phyloP scores from a whole-genome alignment of 768 basidiomycete genomes.

The Mycena indigotica region DNA sequence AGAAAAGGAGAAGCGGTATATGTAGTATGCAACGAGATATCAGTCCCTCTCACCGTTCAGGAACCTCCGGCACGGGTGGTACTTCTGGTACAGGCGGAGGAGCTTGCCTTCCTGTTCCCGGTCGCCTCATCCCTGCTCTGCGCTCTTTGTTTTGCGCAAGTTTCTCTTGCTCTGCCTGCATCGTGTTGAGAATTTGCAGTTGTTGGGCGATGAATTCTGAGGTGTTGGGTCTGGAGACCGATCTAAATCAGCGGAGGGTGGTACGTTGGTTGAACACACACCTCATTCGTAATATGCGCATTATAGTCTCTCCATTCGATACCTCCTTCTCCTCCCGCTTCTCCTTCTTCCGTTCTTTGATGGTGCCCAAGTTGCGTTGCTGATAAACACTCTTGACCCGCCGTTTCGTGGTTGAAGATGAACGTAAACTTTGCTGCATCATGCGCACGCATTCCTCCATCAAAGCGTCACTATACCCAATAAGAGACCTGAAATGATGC shows the following conservation, averaged over 20 bases:
- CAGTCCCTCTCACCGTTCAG: background rate
- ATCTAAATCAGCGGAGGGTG: slow-evolving; percentile 1
- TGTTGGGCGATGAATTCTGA: slow-evolving; percentile 89
- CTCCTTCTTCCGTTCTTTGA: slow-evolving; percentile 90
- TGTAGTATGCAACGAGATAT: slow-evolving; percentile 22
- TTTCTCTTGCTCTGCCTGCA: slow-evolving; percentile 81
- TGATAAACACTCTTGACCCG: slow-evolving; percentile 91
- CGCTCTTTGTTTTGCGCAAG: slow-evolving; percentile 65
- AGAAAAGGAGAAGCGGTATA: slow-evolving; percentile 3
- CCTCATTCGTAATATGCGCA: slow-evolving; percentile 96
- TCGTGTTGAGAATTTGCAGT: slow-evolving; percentile 75
- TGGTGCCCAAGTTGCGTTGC: slow-evolving; percentile 94
- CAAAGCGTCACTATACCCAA: slow-evolving; percentile 61
- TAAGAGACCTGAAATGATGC: slow-evolving; percentile 1
- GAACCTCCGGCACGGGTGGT: slow-evolving; percentile 12
- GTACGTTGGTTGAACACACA: slow-evolving; percentile 29
- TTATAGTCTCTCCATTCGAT: slow-evolving; percentile 85
- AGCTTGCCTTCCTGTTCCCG: slow-evolving; percentile 16
- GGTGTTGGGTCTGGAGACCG: slow-evolving; percentile 62
- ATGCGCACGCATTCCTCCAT: slow-evolving; percentile 96
- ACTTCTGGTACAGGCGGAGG: slow-evolving; percentile 6
- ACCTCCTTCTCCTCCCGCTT: slow-evolving; percentile 81
- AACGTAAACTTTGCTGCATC: slow-evolving; percentile 85
- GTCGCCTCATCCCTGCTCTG: slow-evolving; percentile 51
- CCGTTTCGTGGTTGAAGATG: slow-evolving; percentile 76